phyloP scores from a whole-genome alignment of 2,329 filamentous ascomycete species.

The Aspergillus tubingensis region DNA sequence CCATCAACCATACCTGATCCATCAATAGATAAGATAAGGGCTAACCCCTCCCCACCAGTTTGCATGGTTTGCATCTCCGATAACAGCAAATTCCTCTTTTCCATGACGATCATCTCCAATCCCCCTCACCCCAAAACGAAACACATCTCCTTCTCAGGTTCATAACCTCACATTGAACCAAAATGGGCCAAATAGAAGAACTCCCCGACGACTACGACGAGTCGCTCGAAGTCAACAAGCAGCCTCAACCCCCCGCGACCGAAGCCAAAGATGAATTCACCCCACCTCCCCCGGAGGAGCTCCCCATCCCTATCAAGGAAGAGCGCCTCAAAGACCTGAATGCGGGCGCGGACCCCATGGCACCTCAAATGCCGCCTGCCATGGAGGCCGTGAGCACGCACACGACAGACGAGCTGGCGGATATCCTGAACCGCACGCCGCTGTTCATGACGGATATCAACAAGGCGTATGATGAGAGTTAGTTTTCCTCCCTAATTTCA shows the following conservation, averaged over 20 bases:
- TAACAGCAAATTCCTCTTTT: neutral
- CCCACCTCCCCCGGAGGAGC: conserved; percentile 31
- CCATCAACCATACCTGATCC: neutral
- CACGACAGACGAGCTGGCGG: conserved; percentile 61
- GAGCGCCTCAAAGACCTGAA: conserved; percentile 32
- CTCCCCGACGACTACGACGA: conserved; percentile 55
- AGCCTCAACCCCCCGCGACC: conserved; percentile 18
- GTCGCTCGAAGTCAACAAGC: conserved; percentile 45
- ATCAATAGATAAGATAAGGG: conserved; percentile 6
- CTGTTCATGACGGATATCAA: conserved; percentile 95
- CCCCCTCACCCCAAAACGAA: too few species aligned
- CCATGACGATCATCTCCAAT: too few species aligned
- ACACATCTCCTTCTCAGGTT: neutral
- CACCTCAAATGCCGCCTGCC: conserved; percentile 56
- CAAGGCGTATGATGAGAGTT: conserved; percentile 58
- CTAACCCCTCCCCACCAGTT: conserved; percentile 28
- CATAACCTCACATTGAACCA: conserved; percentile 10
- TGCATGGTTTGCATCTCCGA: conserved; percentile 30
- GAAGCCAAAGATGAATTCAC: conserved; percentile 3
- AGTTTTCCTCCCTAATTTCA: conserved; percentile 15
- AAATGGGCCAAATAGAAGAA: conserved; percentile 56
- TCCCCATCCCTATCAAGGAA: conserved; percentile 44
- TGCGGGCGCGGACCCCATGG: conserved; percentile 31
- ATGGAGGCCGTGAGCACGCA: conserved; percentile 60
- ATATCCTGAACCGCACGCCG: conserved; percentile 70